These are phyloP conservation scores for Pythium plurisporium DNA, from an alignment of 352 stramenopile species.

Conservation along the genomic window DNA sequence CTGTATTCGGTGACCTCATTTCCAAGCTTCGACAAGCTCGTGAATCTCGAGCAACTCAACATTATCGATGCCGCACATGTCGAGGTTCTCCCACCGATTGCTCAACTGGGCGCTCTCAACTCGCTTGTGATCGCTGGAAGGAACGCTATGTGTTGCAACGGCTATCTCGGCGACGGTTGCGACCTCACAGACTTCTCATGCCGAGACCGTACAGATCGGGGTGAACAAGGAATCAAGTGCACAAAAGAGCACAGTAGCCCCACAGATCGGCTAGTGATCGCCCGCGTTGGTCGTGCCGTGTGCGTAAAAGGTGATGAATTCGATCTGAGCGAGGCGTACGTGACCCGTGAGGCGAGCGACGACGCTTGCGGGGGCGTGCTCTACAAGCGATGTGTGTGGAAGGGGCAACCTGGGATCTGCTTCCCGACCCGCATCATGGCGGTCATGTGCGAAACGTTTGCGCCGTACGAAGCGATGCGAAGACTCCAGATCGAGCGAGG, in stretches of 20 bases:
- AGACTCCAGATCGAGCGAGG: constrained; percentile 5
- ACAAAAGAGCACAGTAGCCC: background rate
- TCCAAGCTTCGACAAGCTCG: constrained; percentile 3
- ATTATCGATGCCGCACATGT: constrained; percentile 12
- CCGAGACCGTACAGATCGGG: background rate
- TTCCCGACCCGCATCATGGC: background rate
- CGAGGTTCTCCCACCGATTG: background rate
- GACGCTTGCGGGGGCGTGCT: background rate
- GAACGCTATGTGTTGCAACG: constrained; percentile 19
- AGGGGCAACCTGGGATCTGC: constrained; percentile 2
- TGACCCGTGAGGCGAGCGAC: background rate
- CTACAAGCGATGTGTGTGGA: constrained; percentile 1
- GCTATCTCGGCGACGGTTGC: constrained; percentile 8
- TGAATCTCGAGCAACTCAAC: constrained; percentile 2
- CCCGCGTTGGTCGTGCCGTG: background rate
- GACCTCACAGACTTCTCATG: constrained; percentile 13
- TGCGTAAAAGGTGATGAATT: background rate
- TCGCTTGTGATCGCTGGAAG: background rate
- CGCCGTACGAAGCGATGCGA: background rate
- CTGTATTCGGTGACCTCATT: constrained; percentile 9
- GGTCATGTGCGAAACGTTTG: background rate
- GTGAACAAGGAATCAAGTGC: constrained; percentile 6
- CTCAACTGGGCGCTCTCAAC: background rate
- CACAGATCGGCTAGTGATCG: background rate
- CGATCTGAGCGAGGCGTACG: background rate